Conservation (phyloP, 2,329 filamentous ascomycete species). For the Torrubiellomyces zombiae region DNA sequence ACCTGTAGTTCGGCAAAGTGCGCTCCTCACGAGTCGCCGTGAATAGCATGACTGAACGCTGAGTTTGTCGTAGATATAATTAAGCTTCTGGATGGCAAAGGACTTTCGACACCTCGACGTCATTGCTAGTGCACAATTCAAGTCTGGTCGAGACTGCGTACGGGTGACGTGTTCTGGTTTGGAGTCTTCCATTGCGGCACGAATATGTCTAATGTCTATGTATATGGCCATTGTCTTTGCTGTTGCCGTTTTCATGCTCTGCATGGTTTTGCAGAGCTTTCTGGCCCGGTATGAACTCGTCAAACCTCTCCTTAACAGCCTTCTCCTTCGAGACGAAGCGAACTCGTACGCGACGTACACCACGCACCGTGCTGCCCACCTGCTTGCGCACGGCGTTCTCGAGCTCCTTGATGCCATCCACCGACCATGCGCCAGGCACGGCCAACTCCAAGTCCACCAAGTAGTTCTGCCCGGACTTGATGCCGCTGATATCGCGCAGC, state of each 20-base stretch:
- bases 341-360: conserved; percentile 68
- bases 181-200: no score
- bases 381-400: conserved; percentile 58
- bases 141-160: no score
- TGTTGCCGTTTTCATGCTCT: conserved; percentile 27
- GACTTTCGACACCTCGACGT: no score
- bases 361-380: conserved; percentile 62
- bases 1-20: no score
- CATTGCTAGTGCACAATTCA: no score
- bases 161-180: no score
- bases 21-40: no score
- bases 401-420: conserved; percentile 51
- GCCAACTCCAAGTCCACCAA: conserved; percentile 78
- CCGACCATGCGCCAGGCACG: conserved; percentile 59
- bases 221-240: conserved; percentile 15
- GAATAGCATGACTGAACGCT: no score
- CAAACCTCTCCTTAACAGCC: conserved; percentile 40
- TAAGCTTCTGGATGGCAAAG: no score
- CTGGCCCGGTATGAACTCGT: conserved; percentile 58
- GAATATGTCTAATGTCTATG: conserved; percentile 14
- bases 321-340: conserved; percentile 62
- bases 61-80: no score
- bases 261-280: conserved; percentile 37
- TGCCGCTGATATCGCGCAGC: conserved; percentile 64
- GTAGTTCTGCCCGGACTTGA: conserved; percentile 96